These are phyloP conservation scores for Fomitopsis pinicola DNA, from an alignment of 1,284 basidiomycete species.

Conservation along the genomic window DNA sequence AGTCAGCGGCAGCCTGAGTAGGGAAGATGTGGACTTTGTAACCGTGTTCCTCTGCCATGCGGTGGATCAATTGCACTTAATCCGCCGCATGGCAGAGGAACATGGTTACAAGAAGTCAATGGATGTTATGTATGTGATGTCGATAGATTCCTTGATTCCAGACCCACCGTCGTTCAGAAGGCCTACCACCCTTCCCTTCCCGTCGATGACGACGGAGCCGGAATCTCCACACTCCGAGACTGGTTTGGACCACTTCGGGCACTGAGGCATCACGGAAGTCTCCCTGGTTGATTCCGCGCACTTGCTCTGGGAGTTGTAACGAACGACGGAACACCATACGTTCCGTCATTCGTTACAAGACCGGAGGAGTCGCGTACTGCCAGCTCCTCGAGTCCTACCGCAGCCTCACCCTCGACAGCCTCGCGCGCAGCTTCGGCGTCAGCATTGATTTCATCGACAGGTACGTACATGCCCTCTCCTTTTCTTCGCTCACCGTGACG, in stretches of 20 bases:
- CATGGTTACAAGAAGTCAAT: no score
- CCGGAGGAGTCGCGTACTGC: constrained; percentile 85
- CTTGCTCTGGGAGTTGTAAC: constrained; percentile 1
- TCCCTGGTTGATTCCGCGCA: constrained; percentile 18
- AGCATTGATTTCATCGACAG: constrained; percentile 85
- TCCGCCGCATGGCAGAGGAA: no score
- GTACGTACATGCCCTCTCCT: constrained; percentile 36
- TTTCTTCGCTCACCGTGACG: not conserved
- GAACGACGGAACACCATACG: no score
- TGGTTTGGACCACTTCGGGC: constrained; percentile 10
- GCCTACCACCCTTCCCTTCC: constrained; percentile 16
- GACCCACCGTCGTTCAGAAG: constrained; percentile 23
- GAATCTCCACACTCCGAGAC: constrained; percentile 26
- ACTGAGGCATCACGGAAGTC: constrained; percentile 15
- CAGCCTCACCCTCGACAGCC: constrained; percentile 85
- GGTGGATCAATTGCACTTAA: no score
- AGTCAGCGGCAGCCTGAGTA: no score
- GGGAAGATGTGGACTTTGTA: constrained; percentile 5
- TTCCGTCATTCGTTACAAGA: no score
- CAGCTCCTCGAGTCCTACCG: constrained; percentile 92
- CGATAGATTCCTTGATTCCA: constrained; percentile 15
- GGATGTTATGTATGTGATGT: constrained; percentile 21
- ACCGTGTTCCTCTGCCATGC: constrained; percentile 10
- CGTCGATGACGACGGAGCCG: constrained; percentile 21
- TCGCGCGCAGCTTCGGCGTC: constrained; percentile 89